These are phyloP conservation scores for Pulveroboletus sp. DNA, from an alignment of 768 basidiomycete species.

Conservation along the genomic window DNA sequence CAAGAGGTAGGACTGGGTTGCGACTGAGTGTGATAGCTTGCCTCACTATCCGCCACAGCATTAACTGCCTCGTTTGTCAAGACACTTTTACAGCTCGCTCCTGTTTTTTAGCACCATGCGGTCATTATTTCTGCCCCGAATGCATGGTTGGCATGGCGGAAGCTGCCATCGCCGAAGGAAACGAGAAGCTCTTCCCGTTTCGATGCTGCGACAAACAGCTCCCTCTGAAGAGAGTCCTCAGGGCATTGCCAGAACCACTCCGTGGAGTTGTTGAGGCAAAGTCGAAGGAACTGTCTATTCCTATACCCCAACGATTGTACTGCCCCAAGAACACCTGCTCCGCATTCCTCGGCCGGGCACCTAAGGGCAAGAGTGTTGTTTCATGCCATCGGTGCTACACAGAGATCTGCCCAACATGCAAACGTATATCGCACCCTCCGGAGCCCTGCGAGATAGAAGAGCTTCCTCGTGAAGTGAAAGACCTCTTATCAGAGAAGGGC, in stretches of 20 bases:
- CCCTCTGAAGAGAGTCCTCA: background rate
- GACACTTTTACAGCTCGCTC: background rate
- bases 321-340: background rate
- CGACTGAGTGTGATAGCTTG: background rate
- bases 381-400: background rate
- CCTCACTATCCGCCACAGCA: background rate
- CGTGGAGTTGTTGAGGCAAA: background rate
- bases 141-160: background rate
- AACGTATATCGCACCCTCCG: background rate
- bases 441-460: background rate
- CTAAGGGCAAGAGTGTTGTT: background rate
- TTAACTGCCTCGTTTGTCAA: background rate
- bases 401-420: background rate
- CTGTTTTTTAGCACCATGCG: background rate
- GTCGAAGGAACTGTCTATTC: background rate
- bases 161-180: background rate
- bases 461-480: background rate
- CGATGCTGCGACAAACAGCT: background rate
- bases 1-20: background rate
- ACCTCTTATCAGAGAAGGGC: background rate
- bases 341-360: background rate
- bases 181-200: background rate
- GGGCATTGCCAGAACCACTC: background rate
- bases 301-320: background rate
- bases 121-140: background rate